Evolutionary conservation across 73 alveolate genomes (phyloP).

Genomic region (Paramecium sonneborni): DNA sequence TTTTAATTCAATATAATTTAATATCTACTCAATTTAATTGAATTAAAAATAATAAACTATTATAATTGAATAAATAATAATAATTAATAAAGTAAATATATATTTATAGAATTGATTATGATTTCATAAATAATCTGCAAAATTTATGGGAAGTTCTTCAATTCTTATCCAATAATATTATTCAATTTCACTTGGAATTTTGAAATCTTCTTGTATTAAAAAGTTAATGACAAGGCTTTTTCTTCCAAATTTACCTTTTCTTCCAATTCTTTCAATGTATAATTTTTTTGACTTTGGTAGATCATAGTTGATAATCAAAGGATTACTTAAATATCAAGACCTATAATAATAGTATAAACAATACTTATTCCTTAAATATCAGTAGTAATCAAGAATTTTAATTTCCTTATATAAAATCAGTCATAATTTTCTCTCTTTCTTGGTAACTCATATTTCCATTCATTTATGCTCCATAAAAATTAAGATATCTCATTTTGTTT

Average conservation of each 20-base stretch:
- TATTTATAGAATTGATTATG: too few relatives aligned
- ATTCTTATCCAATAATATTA: constrained; percentile 97
- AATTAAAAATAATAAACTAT: too few relatives aligned
- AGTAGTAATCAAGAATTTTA: constrained; percentile 82
- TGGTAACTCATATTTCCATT: constrained; percentile 96
- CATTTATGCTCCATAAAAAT: constrained; percentile 91
- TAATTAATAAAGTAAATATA: too few relatives aligned
- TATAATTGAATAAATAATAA: too few relatives aligned
- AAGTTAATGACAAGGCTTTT: constrained; percentile 98
- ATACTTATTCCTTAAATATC: constrained; percentile 96
- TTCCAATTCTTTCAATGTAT: constrained; percentile 98
- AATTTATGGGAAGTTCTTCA: constrained; percentile 99
- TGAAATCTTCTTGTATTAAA: constrained; percentile 96
- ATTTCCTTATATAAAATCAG: constrained; percentile 81
- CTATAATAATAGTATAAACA: not conserved
- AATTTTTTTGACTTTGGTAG: constrained; percentile 96
- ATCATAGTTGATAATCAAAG: constrained; percentile 95
- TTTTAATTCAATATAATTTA: too few relatives aligned
- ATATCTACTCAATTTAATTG: too few relatives aligned
- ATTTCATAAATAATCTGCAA: constrained; percentile 87
- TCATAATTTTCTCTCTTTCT: constrained; percentile 97
- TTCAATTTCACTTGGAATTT: constrained; percentile 96
- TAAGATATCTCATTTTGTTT: constrained; percentile 92
- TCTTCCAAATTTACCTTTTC: constrained; percentile 99
- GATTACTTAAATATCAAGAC: constrained; percentile 97